Evolutionary conservation across 2,329 filamentous ascomycete species (phyloP).

Genomic region (Ramichloridium luteum): DNA sequence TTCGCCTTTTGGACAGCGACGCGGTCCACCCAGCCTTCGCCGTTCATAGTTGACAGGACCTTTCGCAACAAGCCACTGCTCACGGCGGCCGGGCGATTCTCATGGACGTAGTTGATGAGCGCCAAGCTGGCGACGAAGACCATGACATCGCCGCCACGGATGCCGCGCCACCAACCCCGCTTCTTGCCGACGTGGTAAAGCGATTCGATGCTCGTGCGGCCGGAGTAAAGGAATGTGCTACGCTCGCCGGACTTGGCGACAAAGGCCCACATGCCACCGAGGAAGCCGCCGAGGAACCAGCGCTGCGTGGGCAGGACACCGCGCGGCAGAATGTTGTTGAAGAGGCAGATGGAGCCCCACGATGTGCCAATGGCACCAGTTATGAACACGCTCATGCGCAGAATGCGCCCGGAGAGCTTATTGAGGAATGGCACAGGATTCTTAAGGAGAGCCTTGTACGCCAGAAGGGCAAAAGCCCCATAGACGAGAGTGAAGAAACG

Average conservation of each 20-base stretch:
- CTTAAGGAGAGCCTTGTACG: constrained; percentile 55
- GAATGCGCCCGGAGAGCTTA: constrained; percentile 52
- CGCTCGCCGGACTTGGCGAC: constrained; percentile 55
- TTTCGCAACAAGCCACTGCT: constrained; percentile 57
- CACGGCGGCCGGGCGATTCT: constrained; percentile 56
- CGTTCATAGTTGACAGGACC: constrained; percentile 59
- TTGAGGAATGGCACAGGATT: constrained; percentile 57
- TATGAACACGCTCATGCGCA: constrained; percentile 64
- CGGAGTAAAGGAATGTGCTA: constrained; percentile 64
- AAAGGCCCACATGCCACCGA: constrained; percentile 77
- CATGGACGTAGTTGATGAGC: constrained; percentile 64
- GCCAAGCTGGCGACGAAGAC: constrained; percentile 72
- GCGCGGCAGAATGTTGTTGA: constrained; percentile 66
- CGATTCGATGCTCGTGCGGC: constrained; percentile 66
- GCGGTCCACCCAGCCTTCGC: constrained; percentile 64
- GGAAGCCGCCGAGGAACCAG: constrained; percentile 78
- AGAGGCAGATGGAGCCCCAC: constrained; percentile 84
- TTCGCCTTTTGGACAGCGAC: constrained; percentile 14
- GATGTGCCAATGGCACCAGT: constrained; percentile 73
- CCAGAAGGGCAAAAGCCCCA: constrained; percentile 56
- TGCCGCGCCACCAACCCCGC: constrained; percentile 72
- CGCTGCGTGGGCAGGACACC: constrained; percentile 66
- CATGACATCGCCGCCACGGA: constrained; percentile 71
- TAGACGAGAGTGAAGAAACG: constrained; percentile 69
- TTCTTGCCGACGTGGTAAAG: constrained; percentile 93